Percentiles rank a stretch among this genome's conserved stretches.
phyloP scores from a whole-genome alignment of 352 stramenopile species.

The Pythium brachiatum region DNA sequence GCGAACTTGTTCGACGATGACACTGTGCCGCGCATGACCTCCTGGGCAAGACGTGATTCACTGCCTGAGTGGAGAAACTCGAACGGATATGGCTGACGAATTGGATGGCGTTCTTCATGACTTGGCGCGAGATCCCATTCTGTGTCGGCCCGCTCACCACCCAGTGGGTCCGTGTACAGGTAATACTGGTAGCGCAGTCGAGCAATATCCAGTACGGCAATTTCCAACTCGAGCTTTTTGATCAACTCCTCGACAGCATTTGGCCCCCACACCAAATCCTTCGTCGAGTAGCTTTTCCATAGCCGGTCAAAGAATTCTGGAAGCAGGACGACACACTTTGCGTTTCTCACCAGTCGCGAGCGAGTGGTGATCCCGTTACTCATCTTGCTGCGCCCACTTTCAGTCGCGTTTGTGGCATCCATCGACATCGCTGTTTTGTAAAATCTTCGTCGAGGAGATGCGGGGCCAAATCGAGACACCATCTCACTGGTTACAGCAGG shows the following conservation, averaged over 20 bases:
- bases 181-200: slow-evolving; percentile 80
- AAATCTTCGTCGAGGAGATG: slow-evolving; percentile 37
- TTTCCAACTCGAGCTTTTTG: slow-evolving; percentile 62
- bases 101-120: slow-evolving; percentile 35
- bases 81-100: slow-evolving; percentile 46
- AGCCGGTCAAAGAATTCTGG: slow-evolving; percentile 87
- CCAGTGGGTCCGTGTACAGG: slow-evolving; percentile 76
- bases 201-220: slow-evolving; percentile 74
- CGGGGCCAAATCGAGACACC: slow-evolving; percentile 27
- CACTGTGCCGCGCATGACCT: slow-evolving; percentile 74
- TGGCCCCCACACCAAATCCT: slow-evolving; percentile 80
- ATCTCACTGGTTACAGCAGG: slow-evolving; percentile 50
- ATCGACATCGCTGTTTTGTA: slow-evolving; percentile 35
- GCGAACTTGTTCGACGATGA: slow-evolving; percentile 81
- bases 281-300: slow-evolving; percentile 68
- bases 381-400: slow-evolving; percentile 68
- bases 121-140: slow-evolving; percentile 40
- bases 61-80: slow-evolving; percentile 69
- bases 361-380: slow-evolving; percentile 76
- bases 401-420: slow-evolving; percentile 64
- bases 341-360: slow-evolving; percentile 61
- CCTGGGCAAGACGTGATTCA: slow-evolving; percentile 57
- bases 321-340: slow-evolving; percentile 80
- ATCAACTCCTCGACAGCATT: slow-evolving; percentile 75
- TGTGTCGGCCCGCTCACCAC: slow-evolving; percentile 48